Evolutionary conservation across 768 basidiomycete genomes (phyloP), one percentile per base, ranked within the genome.

Genomic region (Sistotremastrum suecicum): DNA sequence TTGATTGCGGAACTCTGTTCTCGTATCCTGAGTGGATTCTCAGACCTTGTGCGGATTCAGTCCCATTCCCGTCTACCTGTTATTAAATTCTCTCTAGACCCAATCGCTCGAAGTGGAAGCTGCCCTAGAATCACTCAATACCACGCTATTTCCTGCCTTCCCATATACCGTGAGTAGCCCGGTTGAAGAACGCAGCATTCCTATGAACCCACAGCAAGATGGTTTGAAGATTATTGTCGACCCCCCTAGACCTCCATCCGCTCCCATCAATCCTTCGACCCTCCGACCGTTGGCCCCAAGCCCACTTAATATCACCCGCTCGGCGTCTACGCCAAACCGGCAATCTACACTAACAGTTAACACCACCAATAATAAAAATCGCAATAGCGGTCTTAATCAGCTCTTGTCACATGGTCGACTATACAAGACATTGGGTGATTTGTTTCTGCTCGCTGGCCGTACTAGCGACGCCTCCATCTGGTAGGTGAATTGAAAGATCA

Each of bases 1-100:
- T 64, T 97, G 37, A 63, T 99, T 46, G 89, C 88, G 11, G 89
- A 90, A 56, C 63, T 95, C 12, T 91, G 88, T 53, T 89, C 90
- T 34, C 78, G 83, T 50, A 75, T 97, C 42, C 67, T 99, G 28
- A 76, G 76, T 20, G 88, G 89, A 59, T 83, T 98, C 53, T 83
- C 88, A 35, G 73, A 76, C 35, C 60, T 95, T 66, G 94, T 95
- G 53, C 50, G 84, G 65, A 34, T 43, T 44, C 39, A 30, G n/a
- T 12, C 12, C 34, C 30, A n/a, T 35, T 7, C 40, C 5, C n/a
- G 29, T 42, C 36, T 37, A 20, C 11, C 8, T 28, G 39, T 30
- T 35, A 38, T 39, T 48, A 7, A 48, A 43, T n/a, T n/a, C 33
- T 37, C 31, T 41, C 46, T 54, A 92, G 91, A 74, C 80, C 34